Evolutionary conservation across 2,329 filamentous ascomycete species (phyloP), one percentile per base, ranked within the genome.

Genomic region (Calonectria leucothoes): DNA sequence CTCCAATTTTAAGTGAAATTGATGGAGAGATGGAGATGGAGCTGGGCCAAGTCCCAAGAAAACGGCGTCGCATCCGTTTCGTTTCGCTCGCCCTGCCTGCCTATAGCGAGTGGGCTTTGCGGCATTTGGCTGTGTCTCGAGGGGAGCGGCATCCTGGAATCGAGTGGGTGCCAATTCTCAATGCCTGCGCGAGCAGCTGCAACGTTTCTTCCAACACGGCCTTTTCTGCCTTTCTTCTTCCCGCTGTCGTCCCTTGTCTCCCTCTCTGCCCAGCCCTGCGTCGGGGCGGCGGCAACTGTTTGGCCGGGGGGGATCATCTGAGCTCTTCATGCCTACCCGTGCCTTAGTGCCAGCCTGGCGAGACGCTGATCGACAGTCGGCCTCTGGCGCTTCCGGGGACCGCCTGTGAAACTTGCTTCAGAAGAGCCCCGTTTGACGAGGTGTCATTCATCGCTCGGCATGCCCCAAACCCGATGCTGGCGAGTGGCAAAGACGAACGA

Each of bases 331-430:
- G n/a, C 27, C 65, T 72, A 49, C 57, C 70, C 59, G 59, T 66
- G 39, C 59, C 67, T 63, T 72, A 65, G 70, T 66, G 66, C 70
- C 57, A 49, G 29, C 17, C 70, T 10, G 65, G 48, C 49, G 39
- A 66, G 57, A 69, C 49, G 66, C 51, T 59, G 70, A 72, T 72
- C 66, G 42, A 61, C 42, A n/a, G 67, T 37, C 67, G 66, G 66
- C 51, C 64, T 48, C 10, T 25, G 31, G 33, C 15, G 45, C 37
- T 51, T 69, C 70, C 66, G 70, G 39, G 37, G 39, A 29, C 49
- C 25, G 69, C 66, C 70, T 69, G 70, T 59, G 70, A 72, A 66
- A 64, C 55, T 23, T 61, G 55, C 55, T 61, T 61, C 55, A 61
- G 23, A 37, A 39, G 25, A 4, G 42, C n/a, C 42, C 42, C 23